Conservation (phyloP, 2,329 filamentous ascomycete species). For the Colletotrichum eremochloae region DNA sequence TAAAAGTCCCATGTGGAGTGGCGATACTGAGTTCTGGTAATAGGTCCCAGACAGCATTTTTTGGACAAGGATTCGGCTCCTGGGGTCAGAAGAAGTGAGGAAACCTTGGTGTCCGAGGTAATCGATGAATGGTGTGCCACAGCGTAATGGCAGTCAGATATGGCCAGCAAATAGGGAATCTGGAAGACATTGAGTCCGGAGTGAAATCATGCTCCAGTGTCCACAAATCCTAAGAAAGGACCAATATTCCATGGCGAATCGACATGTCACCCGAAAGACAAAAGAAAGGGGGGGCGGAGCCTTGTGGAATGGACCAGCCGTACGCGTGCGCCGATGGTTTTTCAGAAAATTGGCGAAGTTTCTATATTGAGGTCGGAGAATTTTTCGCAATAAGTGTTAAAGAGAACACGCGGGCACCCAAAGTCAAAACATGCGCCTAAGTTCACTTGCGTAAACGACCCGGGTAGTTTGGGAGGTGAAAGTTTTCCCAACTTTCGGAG, state of each 20-base stretch:
- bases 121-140: not conserved
- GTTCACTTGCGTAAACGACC: not conserved
- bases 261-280: no score
- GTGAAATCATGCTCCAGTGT: no score
- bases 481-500: not conserved
- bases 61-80: not conserved
- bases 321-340: no score
- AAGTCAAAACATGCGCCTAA: not conserved
- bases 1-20: constrained; percentile 31
- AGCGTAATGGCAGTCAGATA: not conserved
- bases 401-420: not conserved
- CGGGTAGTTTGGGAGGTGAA: no score
- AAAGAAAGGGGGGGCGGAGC: no score
- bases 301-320: not conserved
- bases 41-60: not conserved
- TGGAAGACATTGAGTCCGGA: no score
- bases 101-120: not conserved
- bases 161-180: not conserved
- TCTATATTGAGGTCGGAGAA: not conserved
- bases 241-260: no score
- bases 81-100: not conserved
- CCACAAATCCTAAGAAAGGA: no score
- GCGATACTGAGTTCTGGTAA: not conserved
- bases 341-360: not conserved
- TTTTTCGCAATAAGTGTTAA: not conserved